Base-by-base conservation (phyloP, 441 rosid genomes). In the Melastoma candidum region DNA sequence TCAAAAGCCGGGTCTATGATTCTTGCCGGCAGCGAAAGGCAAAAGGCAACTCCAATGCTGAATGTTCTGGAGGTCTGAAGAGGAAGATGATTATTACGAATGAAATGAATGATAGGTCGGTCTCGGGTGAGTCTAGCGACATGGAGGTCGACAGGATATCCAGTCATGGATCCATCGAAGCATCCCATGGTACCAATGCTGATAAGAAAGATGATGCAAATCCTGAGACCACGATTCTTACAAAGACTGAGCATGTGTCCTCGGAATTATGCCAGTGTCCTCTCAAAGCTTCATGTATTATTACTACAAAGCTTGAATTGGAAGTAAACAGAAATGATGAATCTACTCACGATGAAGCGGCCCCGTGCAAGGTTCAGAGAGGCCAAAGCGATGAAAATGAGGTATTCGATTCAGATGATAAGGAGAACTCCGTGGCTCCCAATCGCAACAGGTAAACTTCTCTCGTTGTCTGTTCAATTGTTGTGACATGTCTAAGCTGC, bases 1-100 rank as follows among this genome's bases (percentile, higher is more conserved):
- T 89, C 64, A 89, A 83, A 63, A 89, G 98, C 74, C 74, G 98
- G 70, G 95, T 86, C 46, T 89, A 67, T 71, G 93, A 86, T 74
- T 82, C 80, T 1, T 27, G 80, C 57, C 59, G 25, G 48, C 57
- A 70, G 51, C 71, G 63, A 56, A 77, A 66, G 32, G 63, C 53
- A 49, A 76, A 68, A 49, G 69, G 25, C n/a, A 67, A 47, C 45
- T 74, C 66, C 43, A 55, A 56, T 44, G 41, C 41, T 36, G 72
- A 68, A 62, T 49, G 66, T 70, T 26, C 57, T 11, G 68, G 50
- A 63, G 48, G 54, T 64, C 55, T 64, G 65, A 78, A 75, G 68
- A 56, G 48, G 49, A 80, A 44, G 66, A 67, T 53, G 13, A 64
- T 51, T 59, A 36, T 36, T 36, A 70, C 29, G 8, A 73, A 69